Evolutionary conservation across 1,284 basidiomycete species (phyloP), one percentile per base, ranked within the genome.

Genomic region (Sporisorium exsertum): DNA sequence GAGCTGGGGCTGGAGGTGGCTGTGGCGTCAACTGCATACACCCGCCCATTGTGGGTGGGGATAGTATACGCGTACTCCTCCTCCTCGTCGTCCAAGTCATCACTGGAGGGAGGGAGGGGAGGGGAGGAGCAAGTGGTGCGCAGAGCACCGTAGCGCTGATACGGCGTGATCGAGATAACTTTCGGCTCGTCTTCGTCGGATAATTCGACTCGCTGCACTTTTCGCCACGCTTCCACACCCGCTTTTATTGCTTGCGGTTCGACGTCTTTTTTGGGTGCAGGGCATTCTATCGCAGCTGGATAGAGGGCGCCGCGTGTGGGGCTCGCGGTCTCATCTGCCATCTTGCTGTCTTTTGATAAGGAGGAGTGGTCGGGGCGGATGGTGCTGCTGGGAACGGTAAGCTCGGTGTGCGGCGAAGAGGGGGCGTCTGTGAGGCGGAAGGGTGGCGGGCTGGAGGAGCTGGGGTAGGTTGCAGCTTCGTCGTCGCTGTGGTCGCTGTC

Each of bases 151-250:
- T 72, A 77, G 0, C 63, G 59, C 26, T 73, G 74, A 20, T 77
- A 77, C 1, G 74, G 70, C 1, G 60, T 65, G 33, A 77, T 68
- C n/a, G 66, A 61, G 57, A 77, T 66, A 2, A 59, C 29, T 47
- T 53, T 63, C 18, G 47, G 57, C 10, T 63, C 59, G 8, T 70
- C 72, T 20, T 66, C 64, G n/a, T 76, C 73, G 6, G 73, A 76
- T 3, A 76, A 29, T 22, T 65, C 66, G 13, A 74, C 58, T 13
- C 50, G 29, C 13, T 64, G 68, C 20, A 59, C 53, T 24, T 60
- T 62, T 5, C 64, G 29, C 58, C 64, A 67, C 13, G 33, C 52
- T 10, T 35, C 63, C 1, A 33, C 46, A 13, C 33, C 22, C 40
- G 26, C 5, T 24, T 1, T 6, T 32, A 3, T 6, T 20, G 33